phyloP scores from a whole-genome alignment of 495 filamentous ascomycete species.

The Glarea lozoyensis region DNA sequence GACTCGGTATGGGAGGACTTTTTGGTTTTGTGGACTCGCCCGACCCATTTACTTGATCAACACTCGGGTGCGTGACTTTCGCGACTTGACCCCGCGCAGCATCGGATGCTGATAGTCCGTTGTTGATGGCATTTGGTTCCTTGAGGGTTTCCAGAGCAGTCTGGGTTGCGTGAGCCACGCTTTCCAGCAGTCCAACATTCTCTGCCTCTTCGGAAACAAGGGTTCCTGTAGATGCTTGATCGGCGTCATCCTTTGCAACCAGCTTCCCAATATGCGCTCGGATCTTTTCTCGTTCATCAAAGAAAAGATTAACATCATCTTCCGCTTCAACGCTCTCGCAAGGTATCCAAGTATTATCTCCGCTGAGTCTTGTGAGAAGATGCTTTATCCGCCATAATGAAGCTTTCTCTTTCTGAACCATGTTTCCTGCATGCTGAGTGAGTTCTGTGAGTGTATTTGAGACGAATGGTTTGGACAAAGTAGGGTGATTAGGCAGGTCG shows the following conservation, averaged over 20 bases:
- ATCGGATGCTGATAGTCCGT: neutral
- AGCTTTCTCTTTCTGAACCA: conserved; percentile 68
- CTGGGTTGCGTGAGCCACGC: neutral
- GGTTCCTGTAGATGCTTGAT: conserved; percentile 17
- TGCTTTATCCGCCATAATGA: conserved; percentile 70
- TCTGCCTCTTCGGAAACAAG: conserved; percentile 14
- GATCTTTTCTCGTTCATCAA: conserved; percentile 13
- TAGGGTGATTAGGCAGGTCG: conserved; percentile 76
- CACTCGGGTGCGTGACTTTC: no score
- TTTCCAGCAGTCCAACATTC: neutral
- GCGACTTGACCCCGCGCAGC: no score
- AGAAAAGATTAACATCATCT: conserved; percentile 43
- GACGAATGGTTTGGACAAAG: conserved; percentile 71
- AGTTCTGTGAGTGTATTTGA: conserved; percentile 77
- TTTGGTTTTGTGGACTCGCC: neutral
- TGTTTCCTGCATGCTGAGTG: conserved; percentile 53
- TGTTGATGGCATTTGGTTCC: neutral
- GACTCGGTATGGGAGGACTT: no score
- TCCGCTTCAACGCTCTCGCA: conserved; percentile 52
- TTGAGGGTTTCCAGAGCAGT: neutral
- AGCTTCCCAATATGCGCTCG: conserved; percentile 8
- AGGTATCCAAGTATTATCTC: conserved; percentile 73
- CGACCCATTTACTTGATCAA: neutral
- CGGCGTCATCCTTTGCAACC: conserved; percentile 11
- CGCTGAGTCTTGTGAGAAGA: conserved; percentile 65